A percentile compares a stretch with the other conserved stretches of the same genome.
Evolutionary conservation across 306 rosid genomes (phyloP).

Genomic region (Malus domestica): ASM211411v1 NC_041805.1:6876501-6877000

Average conservation of each 20-base stretch:
- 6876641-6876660: neutral
- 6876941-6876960: slow-evolving; percentile 35
- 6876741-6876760: slow-evolving; percentile 99
- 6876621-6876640: neutral
- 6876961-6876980: slow-evolving; percentile 63
- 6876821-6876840: slow-evolving; percentile 96
- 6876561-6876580: slow-evolving; percentile 96
- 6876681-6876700: slow-evolving; percentile 86
- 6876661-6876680: neutral
- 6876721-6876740: slow-evolving; percentile 98
- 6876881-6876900: slow-evolving; percentile 91
- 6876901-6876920: slow-evolving; percentile 98
- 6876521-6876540: slow-evolving; percentile 96
- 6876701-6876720: slow-evolving; percentile 96
- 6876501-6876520: slow-evolving; percentile 98
- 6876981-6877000: slow-evolving; percentile 68
- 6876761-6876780: slow-evolving; percentile 98
- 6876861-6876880: slow-evolving; percentile 97
- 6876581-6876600: slow-evolving; percentile 72
- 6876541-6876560: slow-evolving; percentile 90
- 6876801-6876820: slow-evolving; percentile 89
- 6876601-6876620: neutral
- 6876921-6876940: slow-evolving; percentile 55
- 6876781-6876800: slow-evolving; percentile 91
- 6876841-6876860: slow-evolving; percentile 92